Evolutionary conservation across 345 rosid species (phyloP).

Genomic region (Turnera subulata): DNA sequence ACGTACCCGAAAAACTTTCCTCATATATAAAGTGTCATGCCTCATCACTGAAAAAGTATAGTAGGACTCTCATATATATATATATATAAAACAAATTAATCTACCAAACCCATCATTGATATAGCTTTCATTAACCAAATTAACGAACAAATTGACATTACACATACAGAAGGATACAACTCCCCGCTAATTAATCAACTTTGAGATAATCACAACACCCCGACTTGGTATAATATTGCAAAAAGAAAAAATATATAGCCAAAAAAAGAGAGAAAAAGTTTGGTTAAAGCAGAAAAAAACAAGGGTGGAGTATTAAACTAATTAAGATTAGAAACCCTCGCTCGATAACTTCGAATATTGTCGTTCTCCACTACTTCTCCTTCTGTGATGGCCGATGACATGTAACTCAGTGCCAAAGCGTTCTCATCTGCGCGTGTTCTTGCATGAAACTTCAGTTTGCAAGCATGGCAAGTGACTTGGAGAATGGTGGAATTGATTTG

Average conservation of each 20-base stretch:
- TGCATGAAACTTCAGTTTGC: constrained; percentile 60
- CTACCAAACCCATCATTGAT: background rate
- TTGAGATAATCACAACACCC: constrained; percentile 17
- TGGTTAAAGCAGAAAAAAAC: background rate
- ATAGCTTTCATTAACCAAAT: constrained; percentile 24
- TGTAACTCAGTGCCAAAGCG: constrained; percentile 46
- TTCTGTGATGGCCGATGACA: constrained; percentile 44
- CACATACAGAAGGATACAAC: constrained; percentile 9
- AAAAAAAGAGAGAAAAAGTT: background rate
- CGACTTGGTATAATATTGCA: constrained; percentile 5
- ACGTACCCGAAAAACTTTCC: too few species aligned
- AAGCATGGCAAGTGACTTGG: constrained; percentile 72
- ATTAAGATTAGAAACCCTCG: constrained; percentile 10
- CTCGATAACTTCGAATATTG: constrained; percentile 2
- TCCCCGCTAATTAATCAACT: constrained; percentile 2
- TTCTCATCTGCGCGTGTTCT: constrained; percentile 35
- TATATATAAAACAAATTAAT: background rate
- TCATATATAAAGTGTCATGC: too few species aligned
- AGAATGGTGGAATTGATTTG: constrained; percentile 55
- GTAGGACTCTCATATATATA: too few species aligned
- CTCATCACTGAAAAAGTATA: too few species aligned
- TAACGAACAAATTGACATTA: constrained; percentile 22
- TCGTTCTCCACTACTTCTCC: constrained; percentile 27
- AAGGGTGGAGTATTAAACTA: background rate
- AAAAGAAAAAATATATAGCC: background rate